phyloP scores from a whole-genome alignment of 306 rosid species.

The Trifolium subterraneum region DNA sequence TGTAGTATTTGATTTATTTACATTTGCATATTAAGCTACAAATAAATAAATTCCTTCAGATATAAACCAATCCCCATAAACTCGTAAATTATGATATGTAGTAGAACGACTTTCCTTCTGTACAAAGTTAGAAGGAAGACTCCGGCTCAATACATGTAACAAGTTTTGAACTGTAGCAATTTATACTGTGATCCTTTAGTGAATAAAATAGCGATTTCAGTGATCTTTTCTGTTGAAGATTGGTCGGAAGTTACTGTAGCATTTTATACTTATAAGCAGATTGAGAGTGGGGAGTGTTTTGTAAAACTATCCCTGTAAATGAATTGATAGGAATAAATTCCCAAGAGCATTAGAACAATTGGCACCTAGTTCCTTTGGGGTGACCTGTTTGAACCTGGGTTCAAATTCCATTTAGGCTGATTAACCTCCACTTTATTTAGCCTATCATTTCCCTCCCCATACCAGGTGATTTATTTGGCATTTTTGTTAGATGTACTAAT shows the following conservation, averaged over 20 bases:
- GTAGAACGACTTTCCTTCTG: constrained; percentile 7
- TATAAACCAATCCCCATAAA: constrained; percentile 4
- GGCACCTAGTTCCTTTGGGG: constrained; percentile 2
- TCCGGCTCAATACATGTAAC: constrained; percentile 5
- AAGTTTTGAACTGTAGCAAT: constrained; percentile 23
- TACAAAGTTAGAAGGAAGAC: constrained; percentile 9
- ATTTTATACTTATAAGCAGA: constrained; percentile 24
- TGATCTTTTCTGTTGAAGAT: constrained; percentile 21
- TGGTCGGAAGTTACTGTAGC: constrained; percentile 20
- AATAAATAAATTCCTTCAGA: constrained; percentile 6
- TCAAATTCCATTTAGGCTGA: constrained; percentile 24
- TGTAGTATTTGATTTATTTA: background rate
- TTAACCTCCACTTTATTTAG: constrained; percentile 22
- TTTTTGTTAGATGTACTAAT: background rate
- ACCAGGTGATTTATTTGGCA: background rate
- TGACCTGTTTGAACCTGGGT: constrained; percentile 21
- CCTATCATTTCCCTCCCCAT: constrained; percentile 18
- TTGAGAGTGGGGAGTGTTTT: constrained; percentile 22
- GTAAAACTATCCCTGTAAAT: constrained; percentile 13
- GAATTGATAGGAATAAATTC: constrained; percentile 11
- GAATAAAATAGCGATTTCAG: constrained; percentile 4
- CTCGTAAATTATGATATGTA: constrained; percentile 9
- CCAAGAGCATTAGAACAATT: background rate
- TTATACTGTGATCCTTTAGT: background rate
- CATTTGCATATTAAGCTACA: constrained; percentile 12